Evolutionary conservation across 2,329 filamentous ascomycete genomes (phyloP).

Genomic region (Eutypella sp.): DNA sequence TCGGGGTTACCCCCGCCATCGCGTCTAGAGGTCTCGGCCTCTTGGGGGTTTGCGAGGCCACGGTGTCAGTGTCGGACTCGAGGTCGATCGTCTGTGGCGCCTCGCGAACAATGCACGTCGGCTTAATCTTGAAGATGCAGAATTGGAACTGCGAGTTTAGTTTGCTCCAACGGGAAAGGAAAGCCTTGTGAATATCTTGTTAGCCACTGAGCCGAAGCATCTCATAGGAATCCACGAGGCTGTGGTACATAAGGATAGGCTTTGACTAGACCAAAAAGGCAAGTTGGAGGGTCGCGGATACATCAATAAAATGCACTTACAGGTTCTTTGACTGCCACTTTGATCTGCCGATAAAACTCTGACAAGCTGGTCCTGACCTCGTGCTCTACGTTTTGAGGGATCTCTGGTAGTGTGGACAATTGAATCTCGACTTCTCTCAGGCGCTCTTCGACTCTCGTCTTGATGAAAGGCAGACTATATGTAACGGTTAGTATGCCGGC

Average conservation of each 20-base stretch:
- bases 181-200: no score
- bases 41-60: constrained; percentile 17
- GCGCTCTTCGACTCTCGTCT: constrained; percentile 45
- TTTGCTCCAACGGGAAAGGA: constrained; percentile 26
- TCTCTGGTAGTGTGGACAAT: constrained; percentile 58
- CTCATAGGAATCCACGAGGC: no score
- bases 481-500: no score
- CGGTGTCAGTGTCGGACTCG: constrained; percentile 21
- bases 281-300: no score
- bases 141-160: constrained; percentile 28
- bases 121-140: constrained; percentile 28
- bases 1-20: constrained; percentile 22
- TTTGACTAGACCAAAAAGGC: no score
- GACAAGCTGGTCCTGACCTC: constrained; percentile 57
- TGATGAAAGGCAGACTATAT: constrained; percentile 53
- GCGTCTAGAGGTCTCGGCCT: constrained; percentile 24
- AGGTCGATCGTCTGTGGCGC: constrained; percentile 23
- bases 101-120: constrained; percentile 26
- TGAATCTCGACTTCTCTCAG: constrained; percentile 48
- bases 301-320: no score
- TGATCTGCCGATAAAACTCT: constrained; percentile 50
- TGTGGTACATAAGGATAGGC: no score
- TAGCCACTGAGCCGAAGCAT: no score
- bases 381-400: constrained; percentile 62
- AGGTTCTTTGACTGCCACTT: constrained; percentile 46